phyloP scores from a whole-genome alignment of 768 basidiomycete genomes.

The Strobilomyces confusus region DNA sequence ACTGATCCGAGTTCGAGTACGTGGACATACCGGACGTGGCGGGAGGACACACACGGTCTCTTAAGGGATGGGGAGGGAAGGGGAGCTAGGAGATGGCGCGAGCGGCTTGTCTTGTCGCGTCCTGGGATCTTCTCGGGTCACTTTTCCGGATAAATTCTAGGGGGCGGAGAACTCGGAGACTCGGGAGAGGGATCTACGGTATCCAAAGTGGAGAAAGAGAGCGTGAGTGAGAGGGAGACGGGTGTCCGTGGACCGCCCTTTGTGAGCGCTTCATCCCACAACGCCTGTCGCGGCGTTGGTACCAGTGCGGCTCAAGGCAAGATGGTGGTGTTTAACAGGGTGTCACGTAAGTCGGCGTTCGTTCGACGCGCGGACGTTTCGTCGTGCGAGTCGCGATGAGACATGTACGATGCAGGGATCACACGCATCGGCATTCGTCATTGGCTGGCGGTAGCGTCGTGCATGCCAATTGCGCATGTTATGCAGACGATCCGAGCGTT shows the following conservation, averaged over 20 bases:
- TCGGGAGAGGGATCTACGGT: no score
- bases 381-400: background rate
- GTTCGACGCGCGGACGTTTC: background rate
- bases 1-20: no score
- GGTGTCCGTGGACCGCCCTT: background rate
- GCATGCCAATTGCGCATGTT: background rate
- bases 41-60: no score
- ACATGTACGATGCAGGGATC: background rate
- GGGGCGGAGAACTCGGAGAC: no score
- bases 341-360: no score
- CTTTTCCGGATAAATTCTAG: no score
- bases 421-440: background rate
- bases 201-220: background rate
- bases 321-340: background rate
- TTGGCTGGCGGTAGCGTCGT: background rate
- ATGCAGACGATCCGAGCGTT: background rate
- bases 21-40: no score
- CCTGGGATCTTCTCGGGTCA: no score
- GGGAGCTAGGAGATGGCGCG: no score
- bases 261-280: background rate
- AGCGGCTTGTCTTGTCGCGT: no score
- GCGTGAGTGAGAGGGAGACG: background rate
- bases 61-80: no score
- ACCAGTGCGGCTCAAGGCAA: background rate
- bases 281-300: no score